Conservation (phyloP, 2,329 filamentous ascomycete species). For the Huntiella abstrusa region DNA sequence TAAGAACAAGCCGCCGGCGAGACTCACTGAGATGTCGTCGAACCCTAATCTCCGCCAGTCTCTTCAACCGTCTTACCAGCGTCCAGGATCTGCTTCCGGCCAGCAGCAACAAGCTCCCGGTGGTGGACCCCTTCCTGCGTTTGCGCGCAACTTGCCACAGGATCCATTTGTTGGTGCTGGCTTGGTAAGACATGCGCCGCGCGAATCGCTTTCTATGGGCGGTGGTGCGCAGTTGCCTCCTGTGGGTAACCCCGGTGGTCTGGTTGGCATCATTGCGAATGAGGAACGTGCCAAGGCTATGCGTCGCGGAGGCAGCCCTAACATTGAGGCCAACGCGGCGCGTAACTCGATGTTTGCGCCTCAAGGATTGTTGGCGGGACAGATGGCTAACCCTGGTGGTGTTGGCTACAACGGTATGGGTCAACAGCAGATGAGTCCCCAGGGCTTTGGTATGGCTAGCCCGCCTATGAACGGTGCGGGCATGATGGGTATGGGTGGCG, state of each 20-base stretch:
- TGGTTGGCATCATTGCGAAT: conserved; percentile 73
- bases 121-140: conserved; percentile 50
- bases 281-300: conserved; percentile 66
- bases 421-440: background rate
- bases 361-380: conserved; percentile 20
- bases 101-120: background rate
- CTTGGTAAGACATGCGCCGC: conserved; percentile 49
- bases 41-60: conserved; percentile 52
- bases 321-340: conserved; percentile 30
- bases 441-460: conserved; percentile 11
- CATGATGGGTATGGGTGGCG: conserved; percentile 3
- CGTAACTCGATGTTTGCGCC: conserved; percentile 17
- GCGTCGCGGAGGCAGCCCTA: conserved; percentile 54
- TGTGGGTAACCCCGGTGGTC: conserved; percentile 39
- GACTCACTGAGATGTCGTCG: conserved; percentile 43
- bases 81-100: conserved; percentile 33
- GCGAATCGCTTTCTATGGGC: conserved; percentile 57
- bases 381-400: conserved; percentile 15
- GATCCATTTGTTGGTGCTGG: conserved; percentile 73
- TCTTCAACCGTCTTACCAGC: conserved; percentile 16
- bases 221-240: conserved; percentile 33
- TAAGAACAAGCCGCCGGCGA: conserved; percentile 55
- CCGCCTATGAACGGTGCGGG: conserved; percentile 15
- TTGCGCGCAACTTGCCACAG: conserved; percentile 62
- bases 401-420: conserved; percentile 1